These are phyloP conservation scores for Alternaria consortialis DNA, from an alignment of 2,329 filamentous ascomycete genomes.

Conservation along the genomic window DNA sequence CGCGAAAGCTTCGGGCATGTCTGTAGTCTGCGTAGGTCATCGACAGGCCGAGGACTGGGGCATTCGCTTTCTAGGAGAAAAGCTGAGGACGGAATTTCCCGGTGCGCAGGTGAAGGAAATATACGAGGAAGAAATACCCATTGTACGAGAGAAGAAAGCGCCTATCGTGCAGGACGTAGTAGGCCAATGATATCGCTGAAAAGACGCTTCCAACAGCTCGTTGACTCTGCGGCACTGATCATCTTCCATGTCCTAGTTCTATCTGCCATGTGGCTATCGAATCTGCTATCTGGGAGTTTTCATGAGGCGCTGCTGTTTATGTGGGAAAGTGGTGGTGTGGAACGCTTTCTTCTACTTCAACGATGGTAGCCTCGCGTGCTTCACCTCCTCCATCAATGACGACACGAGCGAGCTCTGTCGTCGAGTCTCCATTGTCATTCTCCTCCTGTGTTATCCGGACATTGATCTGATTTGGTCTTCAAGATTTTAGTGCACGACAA, in stretches of 20 bases:
- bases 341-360: neutral
- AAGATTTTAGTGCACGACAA: neutral
- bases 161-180: neutral
- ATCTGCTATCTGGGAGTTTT: neutral
- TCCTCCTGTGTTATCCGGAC: neutral
- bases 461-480: neutral
- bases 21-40: slow-evolving; percentile 52
- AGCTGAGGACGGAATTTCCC: slow-evolving; percentile 43
- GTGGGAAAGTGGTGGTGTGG: neutral
- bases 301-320: neutral
- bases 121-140: slow-evolving; percentile 45
- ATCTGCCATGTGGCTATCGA: neutral
- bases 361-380: neutral
- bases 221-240: neutral
- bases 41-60: slow-evolving; percentile 53
- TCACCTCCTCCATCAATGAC: neutral
- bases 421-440: neutral
- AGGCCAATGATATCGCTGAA: neutral
- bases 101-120: slow-evolving; percentile 44
- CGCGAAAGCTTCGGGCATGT: slow-evolving; percentile 44
- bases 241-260: neutral
- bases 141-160: slow-evolving; percentile 10
- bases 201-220: neutral
- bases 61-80: slow-evolving; percentile 44
- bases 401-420: neutral